A percentile compares a stretch with the other conserved stretches of the same genome.
Conservation (phyloP, 306 rosid species). For the Canavalia ensiformis region DNA sequence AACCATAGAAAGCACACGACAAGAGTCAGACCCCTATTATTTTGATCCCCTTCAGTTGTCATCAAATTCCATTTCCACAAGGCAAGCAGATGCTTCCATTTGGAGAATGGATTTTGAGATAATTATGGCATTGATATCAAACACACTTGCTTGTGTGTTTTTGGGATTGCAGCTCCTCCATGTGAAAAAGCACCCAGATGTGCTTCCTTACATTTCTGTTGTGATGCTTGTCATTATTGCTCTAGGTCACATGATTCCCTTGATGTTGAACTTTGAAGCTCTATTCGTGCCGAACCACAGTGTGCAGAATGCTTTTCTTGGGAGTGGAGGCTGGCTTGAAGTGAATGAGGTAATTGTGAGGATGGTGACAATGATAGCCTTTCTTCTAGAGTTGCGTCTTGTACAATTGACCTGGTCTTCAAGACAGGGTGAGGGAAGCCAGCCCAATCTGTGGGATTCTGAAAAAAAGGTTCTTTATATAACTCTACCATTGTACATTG, state of each 20-base stretch:
- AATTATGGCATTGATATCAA: constrained; percentile 76
- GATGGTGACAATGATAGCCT: constrained; percentile 81
- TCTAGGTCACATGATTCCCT: constrained; percentile 84
- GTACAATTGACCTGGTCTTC: constrained; percentile 84
- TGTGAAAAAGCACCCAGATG: constrained; percentile 69
- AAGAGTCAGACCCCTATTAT: constrained; percentile 66
- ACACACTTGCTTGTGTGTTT: constrained; percentile 81
- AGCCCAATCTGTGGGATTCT: constrained; percentile 63
- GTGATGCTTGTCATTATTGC: constrained; percentile 75
- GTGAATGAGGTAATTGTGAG: constrained; percentile 82
- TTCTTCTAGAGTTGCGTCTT: constrained; percentile 80
- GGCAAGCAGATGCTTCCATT: constrained; percentile 73
- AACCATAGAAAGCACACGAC: constrained; percentile 75
- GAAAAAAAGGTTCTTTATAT: constrained; percentile 71
- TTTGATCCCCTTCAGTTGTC: constrained; percentile 69
- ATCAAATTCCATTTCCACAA: constrained; percentile 61
- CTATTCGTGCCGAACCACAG: constrained; percentile 62
- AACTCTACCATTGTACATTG: constrained; percentile 71
- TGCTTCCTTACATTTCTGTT: constrained; percentile 72
- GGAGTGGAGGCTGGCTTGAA: constrained; percentile 86
- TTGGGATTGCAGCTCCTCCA: constrained; percentile 84
- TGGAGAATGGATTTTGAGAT: constrained; percentile 91
- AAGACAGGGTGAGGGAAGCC: constrained; percentile 62
- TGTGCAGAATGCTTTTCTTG: constrained; percentile 63
- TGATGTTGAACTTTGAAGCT: constrained; percentile 83